These are phyloP conservation scores for Aspergillus sp. DNA, from an alignment of 2,329 filamentous ascomycete species.

Conservation along the genomic window DNA sequence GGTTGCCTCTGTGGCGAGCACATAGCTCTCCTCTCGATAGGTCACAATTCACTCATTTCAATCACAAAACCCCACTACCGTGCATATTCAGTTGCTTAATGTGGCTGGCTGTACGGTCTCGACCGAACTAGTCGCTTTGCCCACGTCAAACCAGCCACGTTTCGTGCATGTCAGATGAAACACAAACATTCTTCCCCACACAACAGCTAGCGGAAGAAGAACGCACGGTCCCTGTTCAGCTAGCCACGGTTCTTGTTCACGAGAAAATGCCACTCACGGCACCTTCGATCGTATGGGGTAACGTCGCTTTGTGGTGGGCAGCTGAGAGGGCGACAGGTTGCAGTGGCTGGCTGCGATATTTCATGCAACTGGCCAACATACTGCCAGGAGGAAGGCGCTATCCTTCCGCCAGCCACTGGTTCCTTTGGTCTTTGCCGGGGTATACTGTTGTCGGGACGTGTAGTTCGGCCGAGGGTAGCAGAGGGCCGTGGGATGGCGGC, in stretches of 20 bases:
- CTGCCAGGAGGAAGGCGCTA: no score
- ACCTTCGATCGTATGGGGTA: neutral
- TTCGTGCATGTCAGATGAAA: neutral
- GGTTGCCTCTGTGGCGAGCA: no score
- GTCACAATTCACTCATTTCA: neutral
- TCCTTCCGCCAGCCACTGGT: no score
- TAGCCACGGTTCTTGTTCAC: neutral
- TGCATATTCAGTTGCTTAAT: no score
- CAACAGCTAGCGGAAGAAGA: neutral
- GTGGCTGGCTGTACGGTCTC: neutral
- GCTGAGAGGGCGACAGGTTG: no score
- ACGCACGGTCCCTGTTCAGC: neutral
- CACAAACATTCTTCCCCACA: neutral
- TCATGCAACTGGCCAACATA: no score
- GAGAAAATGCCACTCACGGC: neutral
- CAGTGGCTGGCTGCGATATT: no score
- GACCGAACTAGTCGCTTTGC: neutral
- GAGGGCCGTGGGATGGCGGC: no score
- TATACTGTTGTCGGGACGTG: no score
- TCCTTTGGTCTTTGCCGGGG: no score
- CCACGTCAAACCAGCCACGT: neutral
- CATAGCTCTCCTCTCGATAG: neutral
- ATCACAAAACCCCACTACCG: no score
- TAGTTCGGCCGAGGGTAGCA: no score
- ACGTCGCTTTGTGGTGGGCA: neutral